Evolutionary conservation across 176 grass and related monocot species (phyloP), one percentile per base, ranked within the genome.

Genomic region (Elaeis guineensis): DNA sequence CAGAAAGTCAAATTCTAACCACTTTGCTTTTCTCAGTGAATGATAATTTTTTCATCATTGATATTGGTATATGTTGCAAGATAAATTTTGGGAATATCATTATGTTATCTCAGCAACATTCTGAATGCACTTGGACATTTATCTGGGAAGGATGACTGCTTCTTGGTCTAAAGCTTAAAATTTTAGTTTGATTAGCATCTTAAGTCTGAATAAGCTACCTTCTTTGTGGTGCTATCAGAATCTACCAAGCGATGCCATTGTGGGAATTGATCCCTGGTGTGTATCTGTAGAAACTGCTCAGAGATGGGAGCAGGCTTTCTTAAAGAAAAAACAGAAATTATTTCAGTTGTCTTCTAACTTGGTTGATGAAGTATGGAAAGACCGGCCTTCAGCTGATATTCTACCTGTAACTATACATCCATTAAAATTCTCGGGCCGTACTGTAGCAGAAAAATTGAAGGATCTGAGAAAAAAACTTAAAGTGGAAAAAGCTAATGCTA

Each of bases 201-300:
- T 9, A 44, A 12, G 11, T 44, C 35, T 44, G 1, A 44, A 44
- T 44, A 9, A 44, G 35, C 35, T 44, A 44, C 35, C 35, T 44
- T 44, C 35, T 44, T 44, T 44, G 35, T 50, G 73, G 16, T 67
- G 51, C 53, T 65, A 63, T 57, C 81, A 98, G 93, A 98, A 92
- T 69, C 61, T 98, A 19, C 59, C 64, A 50, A 73, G 63, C 66
- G 77, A 78, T 64, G 87, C 87, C 72, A 70, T 85, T 20, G 64
- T 98, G 72, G 93, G 87, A 77, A 89, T 83, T 18, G 74, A 98
- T 70, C 82, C 93, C 22, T 98, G 87, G 93, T 98, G 93, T 48
- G 75, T 92, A 12, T 98, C 87, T 48, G 87, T 85, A 66, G 76
- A 89, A 58, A 68, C 78, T 26, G 65, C 84, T 64, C 80, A 86